A percentile compares a stretch with the other conserved stretches of the same genome.
Conservation (phyloP, 73 alveolate genomes). For the Blepharisma japonicum region DNA sequence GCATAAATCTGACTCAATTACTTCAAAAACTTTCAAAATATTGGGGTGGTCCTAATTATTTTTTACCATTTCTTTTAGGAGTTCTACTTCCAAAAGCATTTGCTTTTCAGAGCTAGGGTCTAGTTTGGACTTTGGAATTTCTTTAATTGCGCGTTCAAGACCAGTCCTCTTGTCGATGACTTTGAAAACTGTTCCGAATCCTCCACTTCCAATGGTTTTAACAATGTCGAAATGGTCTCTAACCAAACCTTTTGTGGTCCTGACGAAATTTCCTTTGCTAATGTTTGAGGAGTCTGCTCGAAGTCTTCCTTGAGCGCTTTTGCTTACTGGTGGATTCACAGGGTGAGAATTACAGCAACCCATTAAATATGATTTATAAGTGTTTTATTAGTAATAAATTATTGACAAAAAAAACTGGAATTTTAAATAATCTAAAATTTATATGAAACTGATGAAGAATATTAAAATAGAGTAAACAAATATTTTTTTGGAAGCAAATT, state of each 20-base stretch:
- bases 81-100: conserved; percentile 58
- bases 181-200: neutral
- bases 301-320: too few species aligned
- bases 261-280: too few species aligned
- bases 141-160: conserved; percentile 9
- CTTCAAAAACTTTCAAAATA: conserved; percentile 78
- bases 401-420: too few species aligned
- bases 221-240: conserved; percentile 2
- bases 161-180: conserved; percentile 8
- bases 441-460: too few species aligned
- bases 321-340: too few species aligned
- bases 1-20: conserved; percentile 63
- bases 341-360: too few species aligned
- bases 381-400: too few species aligned
- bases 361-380: too few species aligned
- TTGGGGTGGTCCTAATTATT: conserved; percentile 78
- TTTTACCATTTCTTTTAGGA: conserved; percentile 54
- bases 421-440: too few species aligned
- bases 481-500: too few species aligned
- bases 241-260: neutral
- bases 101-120: neutral
- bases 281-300: too few species aligned
- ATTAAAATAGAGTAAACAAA: too few species aligned
- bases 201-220: conserved; percentile 24
- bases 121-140: neutral